These are phyloP conservation scores for Ogataea minuta DNA, from an alignment of 805 yeast genomes.

Conservation along the genomic window DNA sequence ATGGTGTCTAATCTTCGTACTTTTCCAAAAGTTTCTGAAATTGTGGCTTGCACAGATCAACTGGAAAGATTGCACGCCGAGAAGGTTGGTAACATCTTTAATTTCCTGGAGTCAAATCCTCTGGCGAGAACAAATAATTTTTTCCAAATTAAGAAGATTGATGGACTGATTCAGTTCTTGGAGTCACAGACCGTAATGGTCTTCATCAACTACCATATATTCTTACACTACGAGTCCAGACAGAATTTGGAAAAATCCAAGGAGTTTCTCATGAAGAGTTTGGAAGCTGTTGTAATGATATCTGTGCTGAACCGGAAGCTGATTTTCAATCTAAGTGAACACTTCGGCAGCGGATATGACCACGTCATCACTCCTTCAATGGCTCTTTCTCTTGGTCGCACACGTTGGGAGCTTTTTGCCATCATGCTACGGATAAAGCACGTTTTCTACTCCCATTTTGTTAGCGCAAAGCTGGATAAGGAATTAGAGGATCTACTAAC, in stretches of 20 bases:
- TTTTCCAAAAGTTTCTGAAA: slow-evolving; percentile 34
- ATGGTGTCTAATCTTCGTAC: slow-evolving; percentile 34
- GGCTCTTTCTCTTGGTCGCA: slow-evolving; percentile 7
- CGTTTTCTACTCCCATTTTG: slow-evolving; percentile 5
- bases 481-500: slow-evolving; percentile 6
- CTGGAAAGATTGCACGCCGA: slow-evolving; percentile 33
- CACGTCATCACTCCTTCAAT: slow-evolving; percentile 40
- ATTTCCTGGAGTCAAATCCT: slow-evolving; percentile 16
- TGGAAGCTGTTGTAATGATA: slow-evolving; percentile 33
- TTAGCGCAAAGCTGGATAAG: slow-evolving; percentile 11
- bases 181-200: slow-evolving; percentile 19
- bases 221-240: slow-evolving; percentile 38
- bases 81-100: slow-evolving; percentile 5
- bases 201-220: slow-evolving; percentile 37
- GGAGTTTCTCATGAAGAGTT: slow-evolving; percentile 35
- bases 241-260: slow-evolving; percentile 32
- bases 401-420: slow-evolving; percentile 9
- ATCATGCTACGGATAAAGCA: slow-evolving; percentile 16
- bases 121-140: slow-evolving; percentile 9
- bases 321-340: slow-evolving; percentile 31
- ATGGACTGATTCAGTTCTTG: slow-evolving; percentile 18
- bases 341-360: slow-evolving; percentile 43
- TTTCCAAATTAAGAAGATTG: slow-evolving; percentile 24
- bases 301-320: slow-evolving; percentile 35
- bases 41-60: slow-evolving; percentile 32